Conservation (phyloP, 2,329 filamentous ascomycete species). For the Fusarium pininemorale region DNA sequence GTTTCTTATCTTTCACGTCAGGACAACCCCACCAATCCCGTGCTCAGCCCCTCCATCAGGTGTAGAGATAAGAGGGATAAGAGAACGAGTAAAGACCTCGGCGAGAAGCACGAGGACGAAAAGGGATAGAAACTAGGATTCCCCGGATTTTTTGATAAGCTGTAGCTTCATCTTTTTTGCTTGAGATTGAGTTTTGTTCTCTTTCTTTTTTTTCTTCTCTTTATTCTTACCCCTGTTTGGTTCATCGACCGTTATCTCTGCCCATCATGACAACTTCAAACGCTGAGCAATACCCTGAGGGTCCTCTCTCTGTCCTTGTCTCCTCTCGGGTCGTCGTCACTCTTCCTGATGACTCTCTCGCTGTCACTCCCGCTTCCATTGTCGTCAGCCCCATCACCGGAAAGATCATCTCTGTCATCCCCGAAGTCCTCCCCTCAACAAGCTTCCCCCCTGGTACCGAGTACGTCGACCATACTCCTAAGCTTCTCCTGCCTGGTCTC, state of each 20-base stretch:
- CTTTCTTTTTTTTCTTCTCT: slow-evolving; percentile 9
- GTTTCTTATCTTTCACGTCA: slow-evolving; percentile 36
- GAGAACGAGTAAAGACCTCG: not conserved
- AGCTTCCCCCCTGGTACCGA: slow-evolving; percentile 76
- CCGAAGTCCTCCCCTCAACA: slow-evolving; percentile 76
- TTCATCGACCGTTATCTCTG: not conserved
- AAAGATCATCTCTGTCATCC: slow-evolving; percentile 82
- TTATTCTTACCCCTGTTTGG: not conserved
- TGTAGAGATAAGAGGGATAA: slow-evolving; percentile 38
- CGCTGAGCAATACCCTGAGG: slow-evolving; percentile 36
- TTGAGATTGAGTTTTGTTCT: slow-evolving; percentile 2
- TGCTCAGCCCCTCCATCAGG: slow-evolving; percentile 6
- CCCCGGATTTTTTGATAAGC: slow-evolving; percentile 19
- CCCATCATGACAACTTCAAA: slow-evolving; percentile 46
- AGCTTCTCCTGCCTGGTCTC: slow-evolving; percentile 86
- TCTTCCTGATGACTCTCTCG: slow-evolving; percentile 67
- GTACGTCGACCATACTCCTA: slow-evolving; percentile 86
- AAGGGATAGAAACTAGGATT: slow-evolving; percentile 13
- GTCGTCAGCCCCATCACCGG: slow-evolving; percentile 80
- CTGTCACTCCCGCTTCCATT: slow-evolving; percentile 83
- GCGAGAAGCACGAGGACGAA: not conserved
- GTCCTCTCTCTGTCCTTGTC: slow-evolving; percentile 75
- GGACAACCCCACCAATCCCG: slow-evolving; percentile 39
- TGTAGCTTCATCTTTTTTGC: slow-evolving; percentile 12
- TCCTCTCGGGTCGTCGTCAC: slow-evolving; percentile 86